Evolutionary conservation across 2,329 filamentous ascomycete genomes (phyloP).

Genomic region (Phoma herbarum): DNA sequence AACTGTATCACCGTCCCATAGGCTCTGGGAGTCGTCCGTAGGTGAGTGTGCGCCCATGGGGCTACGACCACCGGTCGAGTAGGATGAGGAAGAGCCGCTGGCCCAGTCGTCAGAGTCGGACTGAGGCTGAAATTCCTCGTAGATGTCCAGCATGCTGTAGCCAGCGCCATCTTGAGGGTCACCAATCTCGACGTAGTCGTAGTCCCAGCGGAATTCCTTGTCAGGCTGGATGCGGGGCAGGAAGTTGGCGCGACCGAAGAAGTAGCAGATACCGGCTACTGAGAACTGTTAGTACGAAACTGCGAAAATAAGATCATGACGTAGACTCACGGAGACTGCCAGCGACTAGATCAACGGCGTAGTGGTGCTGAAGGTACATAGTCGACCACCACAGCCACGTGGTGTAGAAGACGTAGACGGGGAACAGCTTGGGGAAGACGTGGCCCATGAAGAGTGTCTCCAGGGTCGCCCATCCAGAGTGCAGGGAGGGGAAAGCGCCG

Average conservation of each 20-base stretch:
- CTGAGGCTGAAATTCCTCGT: conserved; percentile 60
- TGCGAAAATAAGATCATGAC: neutral
- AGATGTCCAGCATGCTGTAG: conserved; percentile 64
- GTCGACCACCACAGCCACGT: conserved; percentile 98
- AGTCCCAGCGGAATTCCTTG: conserved; percentile 92
- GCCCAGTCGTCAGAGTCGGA: conserved; percentile 90
- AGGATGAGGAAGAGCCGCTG: conserved; percentile 80
- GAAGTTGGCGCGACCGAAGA: conserved; percentile 80
- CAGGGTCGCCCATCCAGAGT: conserved; percentile 87
- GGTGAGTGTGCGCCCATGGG: conserved; percentile 58
- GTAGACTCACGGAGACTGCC: conserved; percentile 70
- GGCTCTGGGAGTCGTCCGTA: conserved; percentile 65
- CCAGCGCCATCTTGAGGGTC: conserved; percentile 63
- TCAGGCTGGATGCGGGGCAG: conserved; percentile 82
- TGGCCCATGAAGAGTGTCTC: conserved; percentile 94
- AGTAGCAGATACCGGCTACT: conserved; percentile 78
- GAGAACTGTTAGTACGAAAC: conserved; percentile 36
- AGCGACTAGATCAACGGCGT: conserved; percentile 89
- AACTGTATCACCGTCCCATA: conserved; percentile 67
- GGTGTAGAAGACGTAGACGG: conserved; percentile 82
- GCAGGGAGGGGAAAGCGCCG: conserved; percentile 91
- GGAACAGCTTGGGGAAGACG: conserved; percentile 83
- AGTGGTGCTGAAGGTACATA: conserved; percentile 98
- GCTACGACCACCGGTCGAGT: conserved; percentile 71
- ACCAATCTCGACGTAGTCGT: conserved; percentile 90